Evolutionary conservation across 2,329 filamentous ascomycete genomes (phyloP).

Genomic region (Aspergillus candidus): DNA sequence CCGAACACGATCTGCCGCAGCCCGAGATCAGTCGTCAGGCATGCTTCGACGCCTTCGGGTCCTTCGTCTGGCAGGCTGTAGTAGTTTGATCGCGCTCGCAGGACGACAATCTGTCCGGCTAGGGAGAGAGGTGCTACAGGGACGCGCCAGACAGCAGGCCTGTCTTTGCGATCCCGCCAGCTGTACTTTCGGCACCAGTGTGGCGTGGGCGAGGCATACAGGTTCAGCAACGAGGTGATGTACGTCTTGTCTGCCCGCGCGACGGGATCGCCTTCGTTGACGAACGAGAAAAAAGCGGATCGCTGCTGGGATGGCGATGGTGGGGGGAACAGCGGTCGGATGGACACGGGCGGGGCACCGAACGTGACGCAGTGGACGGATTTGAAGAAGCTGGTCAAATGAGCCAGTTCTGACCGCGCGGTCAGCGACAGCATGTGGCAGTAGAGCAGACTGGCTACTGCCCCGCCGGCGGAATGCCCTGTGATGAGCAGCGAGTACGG

Average conservation of each 20-base stretch:
- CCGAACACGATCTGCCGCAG: no score
- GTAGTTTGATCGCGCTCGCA: constrained; percentile 38
- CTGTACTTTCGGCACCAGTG: constrained; percentile 8
- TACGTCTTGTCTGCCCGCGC: constrained; percentile 70
- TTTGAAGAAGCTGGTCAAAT: constrained; percentile 65
- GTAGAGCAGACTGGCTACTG: constrained; percentile 73
- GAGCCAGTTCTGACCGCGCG: constrained; percentile 59
- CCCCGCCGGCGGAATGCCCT: constrained; percentile 79
- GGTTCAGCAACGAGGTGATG: constrained; percentile 63
- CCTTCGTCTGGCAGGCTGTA: no score
- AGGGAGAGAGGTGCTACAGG: constrained; percentile 51
- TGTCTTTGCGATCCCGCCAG: constrained; percentile 16
- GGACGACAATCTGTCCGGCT: constrained; percentile 62
- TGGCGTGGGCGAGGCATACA: constrained; percentile 60
- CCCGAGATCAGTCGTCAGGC: no score
- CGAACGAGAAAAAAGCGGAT: constrained; percentile 69
- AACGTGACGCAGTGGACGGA: constrained; percentile 80
- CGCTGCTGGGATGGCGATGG: constrained; percentile 52
- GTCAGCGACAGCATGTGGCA: constrained; percentile 64
- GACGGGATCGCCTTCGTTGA: constrained; percentile 84
- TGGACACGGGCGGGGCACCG: constrained; percentile 71
- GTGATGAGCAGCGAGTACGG: constrained; percentile 71
- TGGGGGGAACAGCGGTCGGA: constrained; percentile 63
- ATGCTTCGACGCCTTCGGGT: no score
- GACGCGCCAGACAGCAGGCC: constrained; percentile 15